Evolutionary conservation across 78 protist species (phyloP).

Genomic region (Cyanophora paradoxa): DNA sequence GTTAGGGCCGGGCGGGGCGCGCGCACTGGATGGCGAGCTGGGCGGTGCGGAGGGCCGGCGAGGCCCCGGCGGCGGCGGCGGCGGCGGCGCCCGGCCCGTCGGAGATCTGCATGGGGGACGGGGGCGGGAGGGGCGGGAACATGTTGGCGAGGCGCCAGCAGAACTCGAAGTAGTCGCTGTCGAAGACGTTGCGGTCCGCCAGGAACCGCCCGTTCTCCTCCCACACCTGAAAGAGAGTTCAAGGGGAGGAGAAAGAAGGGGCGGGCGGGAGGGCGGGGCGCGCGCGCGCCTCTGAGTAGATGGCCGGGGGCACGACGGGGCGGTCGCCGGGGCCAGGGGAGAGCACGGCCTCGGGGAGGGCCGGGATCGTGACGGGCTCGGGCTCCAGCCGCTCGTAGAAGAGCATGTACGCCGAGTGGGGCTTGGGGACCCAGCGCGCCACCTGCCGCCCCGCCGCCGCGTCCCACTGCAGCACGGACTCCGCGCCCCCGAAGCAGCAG

Average conservation of each 20-base stretch:
- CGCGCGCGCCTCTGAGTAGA: neutral
- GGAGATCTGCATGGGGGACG: neutral
- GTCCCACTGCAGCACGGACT: conserved; percentile 8
- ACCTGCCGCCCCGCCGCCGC: neutral
- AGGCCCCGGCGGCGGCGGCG: neutral
- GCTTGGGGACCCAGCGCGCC: neutral
- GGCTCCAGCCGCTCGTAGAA: conserved; percentile 53
- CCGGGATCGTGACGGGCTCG: neutral
- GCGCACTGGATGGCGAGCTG: too few relatives aligned
- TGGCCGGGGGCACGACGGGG: too few relatives aligned
- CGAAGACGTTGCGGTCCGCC: conserved; percentile 56
- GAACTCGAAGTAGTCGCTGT: conserved; percentile 44
- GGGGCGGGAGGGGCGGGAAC: neutral
- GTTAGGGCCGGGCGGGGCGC: too few relatives aligned
- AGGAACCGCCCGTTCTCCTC: conserved; percentile 56
- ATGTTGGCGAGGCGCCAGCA: neutral
- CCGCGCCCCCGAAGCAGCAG: conserved; percentile 71
- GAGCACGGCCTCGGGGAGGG: neutral
- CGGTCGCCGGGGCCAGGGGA: neutral
- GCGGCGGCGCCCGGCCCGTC: neutral
- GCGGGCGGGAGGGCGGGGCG: neutral
- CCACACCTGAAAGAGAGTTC: conserved; percentile 46
- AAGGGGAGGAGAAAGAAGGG: conserved; percentile 8
- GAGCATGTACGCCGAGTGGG: conserved; percentile 81
- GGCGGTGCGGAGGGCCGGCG: neutral